These are phyloP conservation scores for Nakaseomyces uthaithaninus DNA, from an alignment of 1,139 yeast species.

Conservation along the genomic window DNA sequence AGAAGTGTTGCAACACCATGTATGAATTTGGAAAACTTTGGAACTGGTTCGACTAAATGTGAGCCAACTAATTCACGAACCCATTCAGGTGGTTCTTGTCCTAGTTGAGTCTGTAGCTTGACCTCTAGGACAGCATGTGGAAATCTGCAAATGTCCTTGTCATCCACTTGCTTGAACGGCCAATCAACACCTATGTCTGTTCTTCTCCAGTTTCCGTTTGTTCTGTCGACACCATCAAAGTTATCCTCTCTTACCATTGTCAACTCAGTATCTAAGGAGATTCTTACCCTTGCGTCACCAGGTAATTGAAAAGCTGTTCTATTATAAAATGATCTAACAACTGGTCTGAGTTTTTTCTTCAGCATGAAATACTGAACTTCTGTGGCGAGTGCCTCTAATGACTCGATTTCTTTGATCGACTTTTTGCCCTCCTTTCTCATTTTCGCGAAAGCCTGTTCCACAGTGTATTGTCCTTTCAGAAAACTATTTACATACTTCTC, in stretches of 20 bases:
- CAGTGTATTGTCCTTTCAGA: constrained; percentile 75
- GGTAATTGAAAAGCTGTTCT: constrained; percentile 98
- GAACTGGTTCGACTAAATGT: constrained; percentile 95
- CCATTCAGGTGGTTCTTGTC: constrained; percentile 98
- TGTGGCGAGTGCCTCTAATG: constrained; percentile 80
- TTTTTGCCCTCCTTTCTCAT: constrained; percentile 90
- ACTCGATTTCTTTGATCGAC: constrained; percentile 77
- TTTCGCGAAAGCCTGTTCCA: constrained; percentile 83
- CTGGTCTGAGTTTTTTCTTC: constrained; percentile 82
- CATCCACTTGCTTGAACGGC: constrained; percentile 83
- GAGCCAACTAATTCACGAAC: constrained; percentile 84
- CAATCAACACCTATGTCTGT: constrained; percentile 96
- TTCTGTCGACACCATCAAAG: constrained; percentile 86
- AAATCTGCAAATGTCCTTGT: constrained; percentile 78
- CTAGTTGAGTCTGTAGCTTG: constrained; percentile 91
- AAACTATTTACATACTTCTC: constrained; percentile 85
- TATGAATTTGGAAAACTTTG: constrained; percentile 92
- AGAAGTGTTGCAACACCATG: constrained; percentile 89
- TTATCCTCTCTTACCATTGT: constrained; percentile 95
- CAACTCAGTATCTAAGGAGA: constrained; percentile 90
- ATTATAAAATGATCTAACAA: constrained; percentile 89
- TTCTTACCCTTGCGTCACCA: constrained; percentile 97
- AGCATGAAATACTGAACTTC: constrained; percentile 87
- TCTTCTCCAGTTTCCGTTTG: constrained; percentile 93
- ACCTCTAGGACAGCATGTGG: constrained; percentile 98